Conservation (phyloP, 345 rosid species). For the Theobroma cacao region DNA sequence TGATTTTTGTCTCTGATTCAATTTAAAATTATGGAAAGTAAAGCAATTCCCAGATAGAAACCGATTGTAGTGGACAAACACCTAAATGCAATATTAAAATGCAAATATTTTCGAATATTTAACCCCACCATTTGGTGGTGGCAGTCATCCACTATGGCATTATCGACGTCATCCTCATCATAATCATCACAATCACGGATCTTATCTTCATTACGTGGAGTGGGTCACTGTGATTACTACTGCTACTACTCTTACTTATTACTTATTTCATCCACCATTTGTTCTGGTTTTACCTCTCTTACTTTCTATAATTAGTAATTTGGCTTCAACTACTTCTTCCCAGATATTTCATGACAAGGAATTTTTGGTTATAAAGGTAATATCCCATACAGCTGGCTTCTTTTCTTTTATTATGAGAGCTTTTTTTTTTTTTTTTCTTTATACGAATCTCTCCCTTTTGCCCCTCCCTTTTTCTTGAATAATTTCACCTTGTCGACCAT, state of each 20-base stretch:
- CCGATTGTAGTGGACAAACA: no score
- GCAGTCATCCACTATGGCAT: background rate
- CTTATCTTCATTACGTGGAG: background rate
- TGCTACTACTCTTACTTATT: no score
- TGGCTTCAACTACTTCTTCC: background rate
- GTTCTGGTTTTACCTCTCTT: background rate
- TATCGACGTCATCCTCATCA: background rate
- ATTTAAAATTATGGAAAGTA: no score
- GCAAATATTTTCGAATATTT: background rate
- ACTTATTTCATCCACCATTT: background rate
- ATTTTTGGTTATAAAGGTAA: background rate
- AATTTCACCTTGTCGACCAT: conserved; percentile 5
- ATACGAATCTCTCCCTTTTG: background rate
- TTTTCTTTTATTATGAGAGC: background rate
- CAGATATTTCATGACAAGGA: background rate
- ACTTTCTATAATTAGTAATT: background rate
- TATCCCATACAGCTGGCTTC: background rate
- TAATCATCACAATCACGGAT: background rate
- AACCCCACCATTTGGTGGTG: background rate
- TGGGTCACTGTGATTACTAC: background rate
- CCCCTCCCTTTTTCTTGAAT: background rate
- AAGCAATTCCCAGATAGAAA: no score
- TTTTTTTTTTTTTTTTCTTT: background rate
- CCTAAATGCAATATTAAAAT: background rate
- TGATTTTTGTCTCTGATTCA: no score